Percentiles rank a stretch among this genome's conserved stretches.
phyloP scores from a whole-genome alignment of 169 alveolate species.

The Blepharisma undulans region DNA sequence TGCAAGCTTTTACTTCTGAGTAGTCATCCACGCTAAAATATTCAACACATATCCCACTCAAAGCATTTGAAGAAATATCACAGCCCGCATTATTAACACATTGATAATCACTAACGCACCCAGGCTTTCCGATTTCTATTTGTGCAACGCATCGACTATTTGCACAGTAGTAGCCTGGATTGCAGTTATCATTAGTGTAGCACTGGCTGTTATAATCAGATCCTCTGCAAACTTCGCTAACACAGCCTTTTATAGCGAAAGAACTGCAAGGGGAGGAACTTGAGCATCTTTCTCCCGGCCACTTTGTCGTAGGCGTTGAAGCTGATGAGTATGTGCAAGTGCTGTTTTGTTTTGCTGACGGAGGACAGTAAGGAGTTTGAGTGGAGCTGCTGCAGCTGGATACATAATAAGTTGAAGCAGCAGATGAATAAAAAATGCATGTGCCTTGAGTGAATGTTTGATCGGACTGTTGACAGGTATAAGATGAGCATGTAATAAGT shows the following conservation, averaged over 20 bases:
- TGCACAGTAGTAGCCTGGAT: background rate
- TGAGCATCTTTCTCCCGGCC: background rate
- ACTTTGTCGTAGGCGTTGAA: background rate
- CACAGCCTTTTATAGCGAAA: background rate
- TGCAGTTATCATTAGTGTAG: background rate
- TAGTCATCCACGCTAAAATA: background rate
- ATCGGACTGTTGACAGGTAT: background rate
- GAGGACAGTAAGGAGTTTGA: background rate
- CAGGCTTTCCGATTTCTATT: background rate
- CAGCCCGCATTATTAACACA: constrained; percentile 26
- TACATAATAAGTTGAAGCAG: background rate
- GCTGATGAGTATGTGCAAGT: background rate
- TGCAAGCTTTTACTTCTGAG: background rate
- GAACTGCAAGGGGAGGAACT: background rate
- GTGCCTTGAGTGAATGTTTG: background rate
- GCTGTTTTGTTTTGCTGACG: background rate
- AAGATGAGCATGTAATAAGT: background rate
- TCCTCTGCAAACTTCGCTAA: background rate
- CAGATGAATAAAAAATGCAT: background rate
- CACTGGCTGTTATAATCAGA: background rate
- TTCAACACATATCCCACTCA: background rate
- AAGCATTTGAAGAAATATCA: background rate
- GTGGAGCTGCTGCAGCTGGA: background rate
- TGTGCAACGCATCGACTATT: background rate
- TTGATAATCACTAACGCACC: constrained; percentile 8